A percentile compares a stretch with the other conserved stretches of the same genome.
Conservation (phyloP, 768 basidiomycete species). For the Auricularia sp. region DNA sequence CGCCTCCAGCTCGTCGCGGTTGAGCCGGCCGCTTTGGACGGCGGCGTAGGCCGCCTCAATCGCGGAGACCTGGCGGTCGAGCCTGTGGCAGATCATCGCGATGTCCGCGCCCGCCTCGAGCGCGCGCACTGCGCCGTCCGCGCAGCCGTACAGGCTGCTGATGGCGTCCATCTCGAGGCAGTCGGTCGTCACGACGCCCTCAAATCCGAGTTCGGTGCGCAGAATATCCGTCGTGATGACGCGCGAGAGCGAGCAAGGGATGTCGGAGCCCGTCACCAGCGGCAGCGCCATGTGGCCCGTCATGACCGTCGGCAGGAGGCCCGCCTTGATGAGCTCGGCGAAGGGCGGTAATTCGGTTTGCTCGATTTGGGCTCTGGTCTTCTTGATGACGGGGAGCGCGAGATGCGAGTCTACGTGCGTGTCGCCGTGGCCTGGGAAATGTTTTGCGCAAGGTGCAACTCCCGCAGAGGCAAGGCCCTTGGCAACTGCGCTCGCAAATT, state of each 20-base stretch:
- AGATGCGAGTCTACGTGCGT: slow-evolving; percentile 64
- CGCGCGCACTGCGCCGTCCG: slow-evolving; percentile 44
- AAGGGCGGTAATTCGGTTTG: slow-evolving; percentile 52
- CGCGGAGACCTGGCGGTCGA: slow-evolving; percentile 41
- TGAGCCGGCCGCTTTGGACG: slow-evolving; percentile 24
- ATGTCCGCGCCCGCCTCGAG: slow-evolving; percentile 58
- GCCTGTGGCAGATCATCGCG: slow-evolving; percentile 66
- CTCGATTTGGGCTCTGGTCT: slow-evolving; percentile 32
- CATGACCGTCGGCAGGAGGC: slow-evolving; percentile 48
- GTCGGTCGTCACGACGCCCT: slow-evolving; percentile 59
- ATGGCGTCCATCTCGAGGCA: slow-evolving; percentile 71
- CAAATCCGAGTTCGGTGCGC: slow-evolving; percentile 37
- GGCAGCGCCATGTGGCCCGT: slow-evolving; percentile 67
- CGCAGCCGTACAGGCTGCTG: slow-evolving; percentile 34
- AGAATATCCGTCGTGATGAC: slow-evolving; percentile 43
- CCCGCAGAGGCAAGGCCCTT: slow-evolving; percentile 37
- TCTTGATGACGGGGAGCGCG: slow-evolving; percentile 50
- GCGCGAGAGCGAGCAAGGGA: slow-evolving; percentile 49
- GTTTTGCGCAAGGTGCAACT: slow-evolving; percentile 55
- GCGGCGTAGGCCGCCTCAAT: slow-evolving; percentile 43
- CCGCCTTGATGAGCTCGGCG: slow-evolving; percentile 29
- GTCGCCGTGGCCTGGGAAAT: slow-evolving; percentile 69
- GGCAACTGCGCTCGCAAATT: slow-evolving; percentile 37
- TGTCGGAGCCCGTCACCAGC: slow-evolving; percentile 39
- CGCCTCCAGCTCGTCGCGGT: slow-evolving; percentile 25